Evolutionary conservation across 2,329 filamentous ascomycete genomes (phyloP).

Genomic region (Pseudopyricularia javanii): DNA sequence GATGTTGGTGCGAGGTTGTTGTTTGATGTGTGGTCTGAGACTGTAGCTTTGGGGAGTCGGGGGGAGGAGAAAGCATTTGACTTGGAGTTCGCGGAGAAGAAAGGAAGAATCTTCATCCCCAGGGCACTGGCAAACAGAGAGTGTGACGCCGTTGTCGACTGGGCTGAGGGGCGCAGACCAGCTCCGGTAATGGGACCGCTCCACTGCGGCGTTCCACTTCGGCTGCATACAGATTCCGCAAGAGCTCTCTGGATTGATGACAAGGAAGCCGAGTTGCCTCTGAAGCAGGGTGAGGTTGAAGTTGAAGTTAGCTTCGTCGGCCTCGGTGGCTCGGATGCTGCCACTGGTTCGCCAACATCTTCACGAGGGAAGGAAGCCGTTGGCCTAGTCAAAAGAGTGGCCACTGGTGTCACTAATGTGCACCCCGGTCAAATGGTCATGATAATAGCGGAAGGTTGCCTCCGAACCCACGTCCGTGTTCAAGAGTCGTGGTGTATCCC

Average conservation of each 20-base stretch:
- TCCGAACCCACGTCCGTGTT: background rate
- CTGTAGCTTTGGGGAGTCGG: background rate
- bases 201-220: background rate
- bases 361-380: background rate
- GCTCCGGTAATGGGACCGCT: background rate
- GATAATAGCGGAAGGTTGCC: background rate
- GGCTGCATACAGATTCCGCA: background rate
- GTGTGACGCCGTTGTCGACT: background rate
- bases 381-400: background rate
- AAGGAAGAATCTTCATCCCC: background rate
- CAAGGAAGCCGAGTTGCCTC: background rate
- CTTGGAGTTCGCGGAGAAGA: background rate
- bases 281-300: background rate
- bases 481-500: background rate
- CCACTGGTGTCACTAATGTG: background rate
- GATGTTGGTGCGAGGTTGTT: background rate
- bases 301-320: background rate
- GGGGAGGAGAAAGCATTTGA: background rate
- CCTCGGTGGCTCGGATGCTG: background rate
- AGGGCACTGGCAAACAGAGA: background rate
- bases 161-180: background rate
- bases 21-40: background rate
- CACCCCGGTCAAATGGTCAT: background rate
- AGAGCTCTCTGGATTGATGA: background rate
- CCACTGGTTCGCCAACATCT: no score